Percentiles rank a stretch among this genome's conserved stretches.
Evolutionary conservation across 2,329 filamentous ascomycete species (phyloP).

Genomic region (Pseudogymnoascus sp.): DNA sequence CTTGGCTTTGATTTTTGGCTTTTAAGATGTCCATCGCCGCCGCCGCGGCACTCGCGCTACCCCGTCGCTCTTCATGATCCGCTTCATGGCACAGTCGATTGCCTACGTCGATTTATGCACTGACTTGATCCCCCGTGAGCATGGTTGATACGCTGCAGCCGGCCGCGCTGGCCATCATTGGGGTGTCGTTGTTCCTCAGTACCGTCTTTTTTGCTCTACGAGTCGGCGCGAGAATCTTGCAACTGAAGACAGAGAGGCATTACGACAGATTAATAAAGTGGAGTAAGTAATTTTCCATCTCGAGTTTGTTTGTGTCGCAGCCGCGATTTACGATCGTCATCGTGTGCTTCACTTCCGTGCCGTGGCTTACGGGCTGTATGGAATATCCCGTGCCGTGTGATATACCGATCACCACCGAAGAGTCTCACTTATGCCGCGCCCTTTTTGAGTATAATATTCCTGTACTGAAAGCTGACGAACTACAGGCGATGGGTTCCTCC

Average conservation of each 20-base stretch:
- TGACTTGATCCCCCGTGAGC: background rate
- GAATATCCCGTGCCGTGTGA: background rate
- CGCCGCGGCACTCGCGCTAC: background rate
- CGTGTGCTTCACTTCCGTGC: background rate
- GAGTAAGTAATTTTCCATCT: conserved; percentile 24
- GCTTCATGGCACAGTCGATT: conserved; percentile 7
- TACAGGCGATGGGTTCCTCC: conserved; percentile 1
- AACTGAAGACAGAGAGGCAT: background rate
- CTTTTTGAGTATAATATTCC: background rate
- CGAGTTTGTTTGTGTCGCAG: background rate
- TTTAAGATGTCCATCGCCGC: conserved; percentile 7
- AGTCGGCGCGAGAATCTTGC: conserved; percentile 7
- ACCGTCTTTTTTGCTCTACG: conserved; percentile 8
- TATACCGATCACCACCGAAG: background rate
- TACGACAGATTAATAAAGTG: conserved; percentile 10
- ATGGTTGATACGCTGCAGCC: conserved; percentile 12
- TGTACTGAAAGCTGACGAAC: background rate
- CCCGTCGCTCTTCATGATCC: background rate
- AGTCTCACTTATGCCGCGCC: background rate
- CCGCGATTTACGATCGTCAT: background rate
- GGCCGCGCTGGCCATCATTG: conserved; percentile 10
- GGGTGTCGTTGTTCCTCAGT: conserved; percentile 1
- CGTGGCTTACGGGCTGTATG: background rate
- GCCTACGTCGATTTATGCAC: conserved; percentile 2
- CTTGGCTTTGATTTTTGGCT: background rate